phyloP scores from a whole-genome alignment of 1,284 basidiomycete genomes.

The Cystobasidiaceae sp. region DNA sequence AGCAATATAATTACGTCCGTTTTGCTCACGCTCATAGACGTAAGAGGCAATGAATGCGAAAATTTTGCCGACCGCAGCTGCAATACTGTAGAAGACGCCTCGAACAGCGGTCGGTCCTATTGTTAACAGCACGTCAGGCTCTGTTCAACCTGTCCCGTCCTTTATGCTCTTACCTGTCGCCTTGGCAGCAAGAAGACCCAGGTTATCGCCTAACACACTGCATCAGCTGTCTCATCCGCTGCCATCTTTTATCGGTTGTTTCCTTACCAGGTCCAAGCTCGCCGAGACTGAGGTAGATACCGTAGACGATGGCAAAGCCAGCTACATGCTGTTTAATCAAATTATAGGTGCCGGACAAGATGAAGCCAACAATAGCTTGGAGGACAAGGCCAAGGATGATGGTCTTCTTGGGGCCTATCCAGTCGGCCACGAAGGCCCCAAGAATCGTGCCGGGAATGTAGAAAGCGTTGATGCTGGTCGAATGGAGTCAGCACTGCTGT shows the following conservation, averaged over 20 bases:
- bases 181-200: slow-evolving; percentile 51
- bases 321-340: slow-evolving; percentile 57
- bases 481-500: background rate
- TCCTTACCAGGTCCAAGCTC: slow-evolving; percentile 58
- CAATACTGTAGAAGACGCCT: slow-evolving; percentile 76
- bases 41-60: slow-evolving; percentile 33
- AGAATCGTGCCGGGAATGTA: slow-evolving; percentile 53
- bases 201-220: slow-evolving; percentile 75
- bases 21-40: slow-evolving; percentile 12
- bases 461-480: slow-evolving; percentile 48
- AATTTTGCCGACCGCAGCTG: slow-evolving; percentile 79
- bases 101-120: slow-evolving; percentile 72
- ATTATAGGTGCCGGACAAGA: slow-evolving; percentile 53
- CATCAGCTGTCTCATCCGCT: too few relatives aligned
- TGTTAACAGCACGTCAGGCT: slow-evolving; percentile 41
- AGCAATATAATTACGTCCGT: background rate
- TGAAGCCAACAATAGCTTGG: slow-evolving; percentile 64
- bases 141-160: background rate
- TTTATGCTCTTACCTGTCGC: background rate
- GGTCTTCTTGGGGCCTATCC: slow-evolving; percentile 37
- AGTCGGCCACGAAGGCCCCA: slow-evolving; percentile 60
- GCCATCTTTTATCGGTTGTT: too few relatives aligned
- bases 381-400: slow-evolving; percentile 36
- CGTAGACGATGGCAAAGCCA: slow-evolving; percentile 71
- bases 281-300: slow-evolving; percentile 64